A percentile compares a stretch with the other conserved stretches of the same genome.
phyloP scores from a whole-genome alignment of 2,329 filamentous ascomycete species.

The Cytospora paraplurivora region DNA sequence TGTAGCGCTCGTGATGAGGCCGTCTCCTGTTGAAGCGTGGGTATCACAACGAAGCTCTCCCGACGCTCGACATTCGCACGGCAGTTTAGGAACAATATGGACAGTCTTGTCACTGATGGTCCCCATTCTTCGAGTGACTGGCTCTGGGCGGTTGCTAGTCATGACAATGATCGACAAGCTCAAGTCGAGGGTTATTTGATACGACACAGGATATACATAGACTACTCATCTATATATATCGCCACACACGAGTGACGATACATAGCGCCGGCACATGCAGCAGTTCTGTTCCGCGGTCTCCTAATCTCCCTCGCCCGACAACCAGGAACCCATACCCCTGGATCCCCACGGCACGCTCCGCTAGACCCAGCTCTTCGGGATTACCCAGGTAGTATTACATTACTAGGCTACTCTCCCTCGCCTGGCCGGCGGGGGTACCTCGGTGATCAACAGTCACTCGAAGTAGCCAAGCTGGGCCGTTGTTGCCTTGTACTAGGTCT shows the following conservation, averaged over 20 bases:
- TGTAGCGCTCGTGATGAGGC: not conserved
- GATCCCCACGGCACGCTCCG: slow-evolving; percentile 21
- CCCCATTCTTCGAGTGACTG: not conserved
- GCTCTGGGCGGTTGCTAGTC: not conserved
- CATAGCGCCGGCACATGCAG: not conserved
- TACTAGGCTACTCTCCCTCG: slow-evolving; percentile 10
- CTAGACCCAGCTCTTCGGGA: slow-evolving; percentile 25
- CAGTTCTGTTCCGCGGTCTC: slow-evolving; percentile 14
- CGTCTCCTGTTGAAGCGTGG: not conserved
- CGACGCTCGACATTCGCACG: not conserved
- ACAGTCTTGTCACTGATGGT: not conserved
- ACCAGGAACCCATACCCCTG: slow-evolving; percentile 22
- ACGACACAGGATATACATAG: not conserved
- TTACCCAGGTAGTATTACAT: slow-evolving; percentile 1
- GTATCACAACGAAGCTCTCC: not conserved
- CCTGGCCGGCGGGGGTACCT: slow-evolving; percentile 12
- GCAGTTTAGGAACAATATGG: not conserved
- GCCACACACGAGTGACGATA: not conserved
- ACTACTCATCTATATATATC: not conserved
- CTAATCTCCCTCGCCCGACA: slow-evolving; percentile 12
- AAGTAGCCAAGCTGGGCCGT: slow-evolving; percentile 4
- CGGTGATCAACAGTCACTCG: slow-evolving; percentile 17
- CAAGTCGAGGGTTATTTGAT: not conserved
- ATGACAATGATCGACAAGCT: not conserved
- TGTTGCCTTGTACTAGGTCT: not conserved